Percentiles rank a stretch among this genome's conserved stretches.
phyloP scores from a whole-genome alignment of 805 yeast species.

The Pichia insulana region DNA sequence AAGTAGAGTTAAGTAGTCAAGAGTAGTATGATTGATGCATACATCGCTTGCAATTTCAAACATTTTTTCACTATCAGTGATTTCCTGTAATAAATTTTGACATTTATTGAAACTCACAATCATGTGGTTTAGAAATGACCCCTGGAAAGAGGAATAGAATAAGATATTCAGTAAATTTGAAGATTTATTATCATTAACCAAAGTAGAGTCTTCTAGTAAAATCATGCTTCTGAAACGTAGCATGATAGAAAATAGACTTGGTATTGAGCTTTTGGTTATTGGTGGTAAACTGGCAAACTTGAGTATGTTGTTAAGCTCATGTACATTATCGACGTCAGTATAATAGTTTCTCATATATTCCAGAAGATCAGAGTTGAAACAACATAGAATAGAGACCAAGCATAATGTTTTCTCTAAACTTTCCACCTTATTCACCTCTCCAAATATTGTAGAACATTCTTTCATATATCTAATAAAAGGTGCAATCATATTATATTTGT shows the following conservation, averaged over 20 bases:
- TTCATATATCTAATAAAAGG: slow-evolving; percentile 12
- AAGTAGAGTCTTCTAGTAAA: slow-evolving; percentile 17
- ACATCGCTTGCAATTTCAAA: slow-evolving; percentile 1
- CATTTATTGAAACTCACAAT: neutral
- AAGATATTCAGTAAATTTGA: slow-evolving; percentile 9
- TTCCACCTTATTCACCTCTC: slow-evolving; percentile 12
- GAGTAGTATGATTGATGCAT: neutral
- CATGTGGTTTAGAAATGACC: slow-evolving; percentile 1
- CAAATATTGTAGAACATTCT: slow-evolving; percentile 7
- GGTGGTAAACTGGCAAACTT: neutral
- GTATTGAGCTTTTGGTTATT: slow-evolving; percentile 1
- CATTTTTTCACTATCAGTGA: neutral
- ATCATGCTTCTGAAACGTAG: slow-evolving; percentile 15
- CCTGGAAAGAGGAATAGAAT: slow-evolving; percentile 10
- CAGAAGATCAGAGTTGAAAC: slow-evolving; percentile 15
- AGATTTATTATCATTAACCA: slow-evolving; percentile 13
- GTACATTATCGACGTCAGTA: slow-evolving; percentile 1
- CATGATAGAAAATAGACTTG: slow-evolving; percentile 8
- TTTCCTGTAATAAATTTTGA: neutral
- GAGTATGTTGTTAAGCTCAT: slow-evolving; percentile 1
- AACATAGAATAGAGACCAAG: slow-evolving; percentile 18
- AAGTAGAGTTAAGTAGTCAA: slow-evolving; percentile 3
- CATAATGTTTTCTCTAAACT: slow-evolving; percentile 17
- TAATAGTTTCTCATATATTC: slow-evolving; percentile 8
- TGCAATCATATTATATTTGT: slow-evolving; percentile 5